A percentile compares a stretch with the other conserved stretches of the same genome.
Conservation (phyloP, 140 eudicot species). For the Stevia rebaudiana region DNA sequence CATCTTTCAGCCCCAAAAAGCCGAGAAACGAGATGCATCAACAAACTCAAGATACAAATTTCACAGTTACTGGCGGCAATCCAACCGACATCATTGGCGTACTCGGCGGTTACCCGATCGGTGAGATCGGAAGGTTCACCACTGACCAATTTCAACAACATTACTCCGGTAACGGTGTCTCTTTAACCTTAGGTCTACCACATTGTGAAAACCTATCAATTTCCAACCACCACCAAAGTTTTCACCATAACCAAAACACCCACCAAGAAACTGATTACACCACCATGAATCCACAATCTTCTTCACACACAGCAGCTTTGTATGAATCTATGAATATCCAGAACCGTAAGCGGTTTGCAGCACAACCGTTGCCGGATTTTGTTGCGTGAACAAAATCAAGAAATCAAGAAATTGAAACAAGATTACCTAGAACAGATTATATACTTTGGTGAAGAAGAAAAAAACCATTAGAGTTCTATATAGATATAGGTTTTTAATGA, state of each 20-base stretch:
- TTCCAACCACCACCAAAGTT: conserved; percentile 49
- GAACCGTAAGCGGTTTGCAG: conserved; percentile 73
- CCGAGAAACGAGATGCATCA: conserved; percentile 41
- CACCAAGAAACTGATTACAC: conserved; percentile 56
- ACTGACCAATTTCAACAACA: conserved; percentile 53
- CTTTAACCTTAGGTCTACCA: conserved; percentile 85
- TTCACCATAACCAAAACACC: conserved; percentile 51
- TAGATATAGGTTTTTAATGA: conserved; percentile 35
- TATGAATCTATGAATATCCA: conserved; percentile 65
- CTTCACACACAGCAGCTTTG: conserved; percentile 49
- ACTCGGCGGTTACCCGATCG: conserved; percentile 64
- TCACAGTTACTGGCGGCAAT: conserved; percentile 42
- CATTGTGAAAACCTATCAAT: conserved; percentile 59
- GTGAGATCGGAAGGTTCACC: conserved; percentile 63
- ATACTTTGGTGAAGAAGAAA: conserved; percentile 24
- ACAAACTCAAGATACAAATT: conserved; percentile 29
- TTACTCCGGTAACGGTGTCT: conserved; percentile 68
- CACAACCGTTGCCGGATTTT: conserved; percentile 82
- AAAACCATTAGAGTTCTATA: conserved; percentile 26
- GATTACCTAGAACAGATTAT: conserved; percentile 30
- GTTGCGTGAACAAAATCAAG: conserved; percentile 52
- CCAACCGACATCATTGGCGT: conserved; percentile 75
- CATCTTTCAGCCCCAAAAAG: conserved; percentile 51
- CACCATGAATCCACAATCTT: conserved; percentile 41
- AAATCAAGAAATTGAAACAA: conserved; percentile 23